Conservation (phyloP, 2,329 filamentous ascomycete species). For the Penicillium sp. region DNA sequence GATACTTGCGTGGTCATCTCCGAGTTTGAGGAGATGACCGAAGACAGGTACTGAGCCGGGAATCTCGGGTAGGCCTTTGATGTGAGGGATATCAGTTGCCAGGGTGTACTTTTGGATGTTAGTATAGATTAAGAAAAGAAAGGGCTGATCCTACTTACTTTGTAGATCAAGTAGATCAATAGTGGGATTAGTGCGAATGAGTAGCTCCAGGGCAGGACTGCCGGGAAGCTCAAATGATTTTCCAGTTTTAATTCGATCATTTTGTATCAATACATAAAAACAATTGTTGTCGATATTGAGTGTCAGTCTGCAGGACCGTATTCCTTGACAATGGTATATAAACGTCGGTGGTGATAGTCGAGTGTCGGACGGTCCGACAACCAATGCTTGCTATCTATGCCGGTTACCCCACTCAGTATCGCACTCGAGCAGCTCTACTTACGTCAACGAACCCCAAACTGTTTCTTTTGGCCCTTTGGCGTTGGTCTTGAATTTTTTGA, state of each 20-base stretch:
- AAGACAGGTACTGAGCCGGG: slow-evolving; percentile 57
- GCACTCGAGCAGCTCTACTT: not conserved
- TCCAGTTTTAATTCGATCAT: slow-evolving; percentile 8
- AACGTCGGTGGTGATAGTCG: not conserved
- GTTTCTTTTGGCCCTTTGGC: not conserved
- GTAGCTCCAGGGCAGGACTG: not conserved
- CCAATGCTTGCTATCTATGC: not conserved
- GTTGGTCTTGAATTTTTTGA: not conserved
- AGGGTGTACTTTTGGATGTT: slow-evolving; percentile 3
- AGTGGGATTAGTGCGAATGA: slow-evolving; percentile 5
- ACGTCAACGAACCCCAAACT: not conserved
- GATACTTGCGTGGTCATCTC: slow-evolving; percentile 53
- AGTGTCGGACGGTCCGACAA: slow-evolving; percentile 8
- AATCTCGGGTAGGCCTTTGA: slow-evolving; percentile 58
- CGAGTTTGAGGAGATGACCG: slow-evolving; percentile 59
- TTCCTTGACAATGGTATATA: not conserved
- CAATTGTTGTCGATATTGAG: not conserved
- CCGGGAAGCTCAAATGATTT: not conserved
- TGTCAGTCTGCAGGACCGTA: not conserved
- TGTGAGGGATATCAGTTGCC: slow-evolving; percentile 55
- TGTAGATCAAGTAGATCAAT: slow-evolving; percentile 7
- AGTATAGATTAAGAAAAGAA: not conserved
- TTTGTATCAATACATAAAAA: not conserved
- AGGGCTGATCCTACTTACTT: not conserved
- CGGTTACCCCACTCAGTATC: not conserved